These are phyloP conservation scores for Arthrobotrys sphaeroides DNA, from an alignment of 2,329 filamentous ascomycete species.

Conservation along the genomic window DNA sequence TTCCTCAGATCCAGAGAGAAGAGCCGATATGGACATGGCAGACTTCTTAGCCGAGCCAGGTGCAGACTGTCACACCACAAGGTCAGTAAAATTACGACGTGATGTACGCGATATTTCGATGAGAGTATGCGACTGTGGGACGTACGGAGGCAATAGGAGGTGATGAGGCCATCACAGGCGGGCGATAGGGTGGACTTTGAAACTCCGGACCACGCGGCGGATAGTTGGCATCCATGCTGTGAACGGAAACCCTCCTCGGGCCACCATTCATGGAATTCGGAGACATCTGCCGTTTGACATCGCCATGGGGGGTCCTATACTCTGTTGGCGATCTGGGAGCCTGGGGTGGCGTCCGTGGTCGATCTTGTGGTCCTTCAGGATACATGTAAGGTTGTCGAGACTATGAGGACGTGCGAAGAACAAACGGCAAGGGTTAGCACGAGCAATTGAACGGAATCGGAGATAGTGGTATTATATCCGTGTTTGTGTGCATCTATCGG, in stretches of 20 bases:
- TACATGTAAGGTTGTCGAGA: slow-evolving; percentile 48
- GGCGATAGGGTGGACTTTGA: slow-evolving; percentile 46
- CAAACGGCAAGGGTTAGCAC: slow-evolving; percentile 16
- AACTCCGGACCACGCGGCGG: slow-evolving; percentile 41
- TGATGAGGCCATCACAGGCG: slow-evolving; percentile 34
- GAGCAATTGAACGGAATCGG: not conserved
- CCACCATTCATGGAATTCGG: slow-evolving; percentile 40
- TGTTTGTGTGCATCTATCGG: not conserved
- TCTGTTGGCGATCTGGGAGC: slow-evolving; percentile 48
- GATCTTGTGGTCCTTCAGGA: slow-evolving; percentile 40
- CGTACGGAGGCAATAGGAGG: slow-evolving; percentile 34
- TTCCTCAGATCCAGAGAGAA: slow-evolving; percentile 39
- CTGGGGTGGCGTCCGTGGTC: slow-evolving; percentile 50
- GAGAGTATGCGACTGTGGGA: not conserved
- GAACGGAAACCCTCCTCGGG: slow-evolving; percentile 42
- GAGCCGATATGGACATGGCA: slow-evolving; percentile 50
- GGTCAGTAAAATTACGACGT: slow-evolving; percentile 22
- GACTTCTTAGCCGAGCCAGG: slow-evolving; percentile 46
- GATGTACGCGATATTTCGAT: slow-evolving; percentile 32
- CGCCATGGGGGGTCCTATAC: slow-evolving; percentile 39
- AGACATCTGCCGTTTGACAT: slow-evolving; percentile 47
- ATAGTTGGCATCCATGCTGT: slow-evolving; percentile 46
- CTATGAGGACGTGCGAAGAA: slow-evolving; percentile 9
- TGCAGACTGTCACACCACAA: slow-evolving; percentile 23
- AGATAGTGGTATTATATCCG: slow-evolving; percentile 16